A percentile compares a stretch with the other conserved stretches of the same genome.
These are phyloP conservation scores for Gynostemma pentaphyllum DNA, from an alignment of 306 rosid genomes.

Conservation along the genomic window DNA sequence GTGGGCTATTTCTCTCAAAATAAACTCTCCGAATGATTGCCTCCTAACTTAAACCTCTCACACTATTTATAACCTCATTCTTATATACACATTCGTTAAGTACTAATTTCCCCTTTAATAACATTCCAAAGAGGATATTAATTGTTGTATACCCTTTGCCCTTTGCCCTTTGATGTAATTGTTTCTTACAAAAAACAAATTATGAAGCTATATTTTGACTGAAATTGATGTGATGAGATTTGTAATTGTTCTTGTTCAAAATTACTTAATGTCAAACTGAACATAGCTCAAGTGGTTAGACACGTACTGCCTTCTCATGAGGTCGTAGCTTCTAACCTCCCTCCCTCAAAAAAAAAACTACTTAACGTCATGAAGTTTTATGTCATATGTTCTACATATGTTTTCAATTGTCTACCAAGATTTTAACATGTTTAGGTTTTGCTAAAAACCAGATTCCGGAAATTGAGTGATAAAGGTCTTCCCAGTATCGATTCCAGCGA, in stretches of 20 bases:
- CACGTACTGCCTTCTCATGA: no score
- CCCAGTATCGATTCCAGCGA: constrained; percentile 26
- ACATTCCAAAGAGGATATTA: no score
- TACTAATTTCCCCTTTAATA: no score
- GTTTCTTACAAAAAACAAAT: not conserved
- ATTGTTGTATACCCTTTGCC: not conserved
- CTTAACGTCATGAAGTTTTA: not conserved
- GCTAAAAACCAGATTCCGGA: constrained; percentile 48
- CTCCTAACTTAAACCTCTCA: no score
- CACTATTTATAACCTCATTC: no score
- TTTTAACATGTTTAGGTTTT: not conserved
- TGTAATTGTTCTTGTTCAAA: not conserved
- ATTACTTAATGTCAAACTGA: no score
- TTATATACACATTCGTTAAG: no score
- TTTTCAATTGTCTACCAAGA: not conserved
- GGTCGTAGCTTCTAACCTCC: no score
- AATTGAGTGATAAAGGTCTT: constrained; percentile 32
- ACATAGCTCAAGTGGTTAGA: no score
- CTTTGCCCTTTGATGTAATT: not conserved
- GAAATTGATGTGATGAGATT: not conserved
- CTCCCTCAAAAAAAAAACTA: no score
- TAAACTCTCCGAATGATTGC: no score
- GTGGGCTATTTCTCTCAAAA: no score
- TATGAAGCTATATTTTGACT: not conserved
- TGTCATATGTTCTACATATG: not conserved